These are phyloP conservation scores for Annulohypoxylon bovei DNA, from an alignment of 495 filamentous ascomycete species.

Conservation along the genomic window DNA sequence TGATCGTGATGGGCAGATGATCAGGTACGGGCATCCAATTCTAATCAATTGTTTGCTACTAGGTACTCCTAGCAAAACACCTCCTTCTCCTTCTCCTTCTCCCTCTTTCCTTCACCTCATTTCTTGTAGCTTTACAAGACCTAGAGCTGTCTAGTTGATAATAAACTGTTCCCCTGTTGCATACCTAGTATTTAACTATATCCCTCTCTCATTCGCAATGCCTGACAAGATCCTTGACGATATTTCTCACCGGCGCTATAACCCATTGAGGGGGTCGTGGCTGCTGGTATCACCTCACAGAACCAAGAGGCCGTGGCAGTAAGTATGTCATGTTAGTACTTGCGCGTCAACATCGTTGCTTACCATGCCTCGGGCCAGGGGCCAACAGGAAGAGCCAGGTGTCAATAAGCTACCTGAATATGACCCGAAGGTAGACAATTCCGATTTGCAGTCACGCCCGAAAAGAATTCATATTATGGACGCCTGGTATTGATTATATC, in stretches of 20 bases:
- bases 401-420: conserved; percentile 80
- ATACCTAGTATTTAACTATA: background rate
- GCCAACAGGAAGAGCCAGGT: conserved; percentile 85
- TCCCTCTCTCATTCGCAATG: conserved; percentile 48
- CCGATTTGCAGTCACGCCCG: background rate
- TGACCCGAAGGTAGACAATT: conserved; percentile 70
- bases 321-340: conserved; percentile 53
- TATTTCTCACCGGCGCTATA: conserved; percentile 95
- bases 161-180: background rate
- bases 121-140: background rate
- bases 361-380: conserved; percentile 62
- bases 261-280: conserved; percentile 88
- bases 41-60: conserved; percentile 11
- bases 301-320: conserved; percentile 99
- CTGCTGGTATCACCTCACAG: conserved; percentile 94
- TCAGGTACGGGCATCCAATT: background rate
- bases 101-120: background rate
- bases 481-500: conserved; percentile 16
- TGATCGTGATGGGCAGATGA: conserved; percentile 14
- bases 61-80: conserved; percentile 22
- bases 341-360: conserved; percentile 14
- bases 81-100: background rate
- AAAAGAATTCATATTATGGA: background rate
- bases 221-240: conserved; percentile 83
- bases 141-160: background rate